These are phyloP conservation scores for Grosmannia clavigera DNA, from an alignment of 2,329 filamentous ascomycete species.

Conservation along the genomic window DNA sequence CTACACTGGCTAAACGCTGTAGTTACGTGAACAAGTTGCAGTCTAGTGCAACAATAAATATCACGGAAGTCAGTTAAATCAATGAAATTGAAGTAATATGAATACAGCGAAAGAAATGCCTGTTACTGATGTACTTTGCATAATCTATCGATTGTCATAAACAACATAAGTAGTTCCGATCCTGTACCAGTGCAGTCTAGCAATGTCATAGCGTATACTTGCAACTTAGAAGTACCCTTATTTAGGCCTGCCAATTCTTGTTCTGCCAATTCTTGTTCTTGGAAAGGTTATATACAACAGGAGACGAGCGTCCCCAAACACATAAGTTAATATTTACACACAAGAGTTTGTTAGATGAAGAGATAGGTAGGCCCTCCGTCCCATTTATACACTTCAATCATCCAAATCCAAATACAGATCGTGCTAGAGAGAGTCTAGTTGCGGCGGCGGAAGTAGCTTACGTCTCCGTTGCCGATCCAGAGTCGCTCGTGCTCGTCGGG, in stretches of 20 bases:
- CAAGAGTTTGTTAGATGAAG: not conserved
- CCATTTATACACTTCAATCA: not conserved
- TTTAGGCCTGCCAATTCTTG: not conserved
- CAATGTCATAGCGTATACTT: no score
- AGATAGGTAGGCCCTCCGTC: not conserved
- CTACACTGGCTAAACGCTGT: no score
- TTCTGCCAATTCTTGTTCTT: not conserved
- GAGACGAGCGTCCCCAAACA: not conserved
- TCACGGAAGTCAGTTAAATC: no score
- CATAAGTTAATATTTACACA: not conserved
- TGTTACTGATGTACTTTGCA: no score
- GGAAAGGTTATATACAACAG: not conserved
- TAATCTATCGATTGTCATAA: not conserved
- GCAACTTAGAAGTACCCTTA: not conserved
- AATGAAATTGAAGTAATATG: no score
- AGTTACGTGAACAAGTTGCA: no score
- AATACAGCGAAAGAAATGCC: no score
- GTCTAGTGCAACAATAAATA: no score
- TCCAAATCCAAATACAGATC: not conserved
- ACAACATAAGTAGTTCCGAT: no score
- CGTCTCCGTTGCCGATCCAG: not conserved
- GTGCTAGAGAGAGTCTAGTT: not conserved
- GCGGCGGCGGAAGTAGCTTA: not conserved
- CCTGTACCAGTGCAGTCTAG: no score
- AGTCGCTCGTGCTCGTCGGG: not conserved